phyloP scores from a whole-genome alignment of 2,329 filamentous ascomycete species.

The Aspergillus thermomutatus region DNA sequence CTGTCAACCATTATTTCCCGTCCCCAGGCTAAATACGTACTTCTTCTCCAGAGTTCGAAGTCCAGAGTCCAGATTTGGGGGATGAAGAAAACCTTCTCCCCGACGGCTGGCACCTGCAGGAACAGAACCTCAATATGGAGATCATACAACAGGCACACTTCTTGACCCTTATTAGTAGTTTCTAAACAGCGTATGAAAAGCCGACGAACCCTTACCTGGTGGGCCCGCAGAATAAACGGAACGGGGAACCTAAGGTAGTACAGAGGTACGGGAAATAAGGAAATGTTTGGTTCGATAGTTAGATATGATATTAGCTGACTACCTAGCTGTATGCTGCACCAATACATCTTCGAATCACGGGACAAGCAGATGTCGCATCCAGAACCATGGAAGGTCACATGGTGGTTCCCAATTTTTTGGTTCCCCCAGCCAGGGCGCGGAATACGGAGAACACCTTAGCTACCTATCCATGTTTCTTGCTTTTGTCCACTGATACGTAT shows the following conservation, averaged over 20 bases:
- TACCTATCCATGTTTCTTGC: not conserved
- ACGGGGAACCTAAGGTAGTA: not conserved
- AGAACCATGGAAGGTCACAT: not conserved
- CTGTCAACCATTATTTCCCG: not conserved
- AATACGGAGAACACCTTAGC: not conserved
- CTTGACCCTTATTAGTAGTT: not conserved
- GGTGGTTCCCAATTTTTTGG: not conserved
- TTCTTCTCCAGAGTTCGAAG: not conserved
- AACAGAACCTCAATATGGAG: not conserved
- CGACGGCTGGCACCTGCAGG: not conserved
- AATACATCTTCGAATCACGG: not conserved
- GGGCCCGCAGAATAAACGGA: not conserved
- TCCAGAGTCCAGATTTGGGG: too few species aligned
- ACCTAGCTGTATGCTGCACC: not conserved
- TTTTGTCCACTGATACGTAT: too few species aligned
- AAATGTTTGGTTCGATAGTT: not conserved
- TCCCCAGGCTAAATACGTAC: not conserved
- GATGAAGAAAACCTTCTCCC: not conserved
- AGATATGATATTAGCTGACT: too few species aligned
- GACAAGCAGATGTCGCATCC: not conserved
- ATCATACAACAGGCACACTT: not conserved
- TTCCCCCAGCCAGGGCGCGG: too few species aligned
- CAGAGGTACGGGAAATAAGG: not conserved
- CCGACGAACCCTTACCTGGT: not conserved
- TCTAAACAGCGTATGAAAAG: not conserved